These are phyloP conservation scores for Myxozyma kluyveri DNA, from an alignment of 805 yeast genomes.

Conservation along the genomic window DNA sequence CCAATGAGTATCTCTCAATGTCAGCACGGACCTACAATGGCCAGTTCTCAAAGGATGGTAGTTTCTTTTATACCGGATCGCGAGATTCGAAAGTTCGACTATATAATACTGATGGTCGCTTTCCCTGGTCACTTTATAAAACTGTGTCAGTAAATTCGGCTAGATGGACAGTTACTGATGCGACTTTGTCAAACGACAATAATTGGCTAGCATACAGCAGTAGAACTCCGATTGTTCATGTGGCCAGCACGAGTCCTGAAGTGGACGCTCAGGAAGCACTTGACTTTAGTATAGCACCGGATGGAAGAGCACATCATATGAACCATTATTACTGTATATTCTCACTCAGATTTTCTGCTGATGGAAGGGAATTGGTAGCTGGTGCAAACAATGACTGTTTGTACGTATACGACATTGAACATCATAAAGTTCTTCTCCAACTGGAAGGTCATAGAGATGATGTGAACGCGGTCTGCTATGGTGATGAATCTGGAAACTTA, in stretches of 20 bases:
- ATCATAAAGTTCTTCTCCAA: conserved; percentile 12
- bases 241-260: conserved; percentile 29
- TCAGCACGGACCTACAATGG: conserved; percentile 34
- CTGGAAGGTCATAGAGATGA: conserved; percentile 31
- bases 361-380: conserved; percentile 31
- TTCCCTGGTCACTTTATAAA: conserved; percentile 29
- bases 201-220: conserved; percentile 30
- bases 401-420: conserved; percentile 31
- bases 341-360: conserved; percentile 32
- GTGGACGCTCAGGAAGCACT: conserved; percentile 22
- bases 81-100: conserved; percentile 34
- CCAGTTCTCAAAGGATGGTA: conserved; percentile 35
- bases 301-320: neutral
- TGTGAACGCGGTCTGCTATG: conserved; percentile 35
- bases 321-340: conserved; percentile 23
- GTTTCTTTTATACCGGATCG: conserved; percentile 31
- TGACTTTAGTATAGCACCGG: conserved; percentile 13
- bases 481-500: conserved; percentile 38
- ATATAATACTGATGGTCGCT: conserved; percentile 23
- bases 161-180: conserved; percentile 37
- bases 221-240: conserved; percentile 28
- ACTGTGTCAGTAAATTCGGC: conserved; percentile 21
- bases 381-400: conserved; percentile 31
- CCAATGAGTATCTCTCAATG: conserved; percentile 8
- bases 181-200: conserved; percentile 32